phyloP scores from a whole-genome alignment of 1,284 basidiomycete species.

The Trametes versicolor region DNA sequence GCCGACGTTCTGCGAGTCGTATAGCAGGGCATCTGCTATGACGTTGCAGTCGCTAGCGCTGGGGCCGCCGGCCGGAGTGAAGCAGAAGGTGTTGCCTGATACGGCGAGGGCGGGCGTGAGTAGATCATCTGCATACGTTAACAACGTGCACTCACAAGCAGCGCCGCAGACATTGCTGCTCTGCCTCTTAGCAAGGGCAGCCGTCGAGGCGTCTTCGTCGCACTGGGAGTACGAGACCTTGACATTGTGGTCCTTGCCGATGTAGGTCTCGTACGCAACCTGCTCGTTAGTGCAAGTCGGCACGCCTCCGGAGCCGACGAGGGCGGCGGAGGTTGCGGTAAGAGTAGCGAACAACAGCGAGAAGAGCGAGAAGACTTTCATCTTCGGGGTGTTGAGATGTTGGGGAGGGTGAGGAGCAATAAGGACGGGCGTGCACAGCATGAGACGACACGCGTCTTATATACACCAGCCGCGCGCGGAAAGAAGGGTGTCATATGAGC shows the following conservation, averaged over 20 bases:
- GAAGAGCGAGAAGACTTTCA: constrained; percentile 23
- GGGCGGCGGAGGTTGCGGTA: constrained; percentile 25
- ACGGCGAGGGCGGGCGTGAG: not conserved
- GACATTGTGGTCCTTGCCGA: constrained; percentile 50
- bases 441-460: not conserved
- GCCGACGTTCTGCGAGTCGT: constrained; percentile 56
- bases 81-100: constrained; percentile 54
- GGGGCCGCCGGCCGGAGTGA: constrained; percentile 54
- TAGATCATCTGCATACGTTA: not conserved
- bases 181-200: constrained; percentile 34
- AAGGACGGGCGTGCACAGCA: too few relatives aligned
- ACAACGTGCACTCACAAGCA: constrained; percentile 45
- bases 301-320: constrained; percentile 20
- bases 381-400: constrained; percentile 3
- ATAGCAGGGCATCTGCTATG: constrained; percentile 58
- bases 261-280: constrained; percentile 43
- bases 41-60: constrained; percentile 56
- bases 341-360: constrained; percentile 25
- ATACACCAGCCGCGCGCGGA: not conserved
- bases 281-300: constrained; percentile 31
- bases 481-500: constrained; percentile 1
- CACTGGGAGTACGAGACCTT: constrained; percentile 46
- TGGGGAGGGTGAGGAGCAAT: not conserved
- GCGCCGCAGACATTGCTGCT: constrained; percentile 52
- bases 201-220: constrained; percentile 29